phyloP scores from a whole-genome alignment of 306 rosid genomes.

The Casuarina cunninghamiana region DNA sequence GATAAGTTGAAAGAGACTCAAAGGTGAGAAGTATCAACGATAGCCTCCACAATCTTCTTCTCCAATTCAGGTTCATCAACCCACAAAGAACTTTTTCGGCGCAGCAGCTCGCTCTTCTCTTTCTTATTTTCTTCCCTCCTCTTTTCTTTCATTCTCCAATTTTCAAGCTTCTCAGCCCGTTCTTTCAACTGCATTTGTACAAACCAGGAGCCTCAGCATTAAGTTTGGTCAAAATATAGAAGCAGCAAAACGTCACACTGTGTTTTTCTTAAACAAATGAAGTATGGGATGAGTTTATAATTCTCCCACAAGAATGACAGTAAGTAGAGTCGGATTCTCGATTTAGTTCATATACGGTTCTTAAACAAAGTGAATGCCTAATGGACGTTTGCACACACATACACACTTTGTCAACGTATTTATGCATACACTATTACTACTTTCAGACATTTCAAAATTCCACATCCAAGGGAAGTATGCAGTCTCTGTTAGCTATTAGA shows the following conservation, averaged over 20 bases:
- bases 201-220: neutral
- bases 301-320: neutral
- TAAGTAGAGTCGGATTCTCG: neutral
- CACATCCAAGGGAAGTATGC: neutral
- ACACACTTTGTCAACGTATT: neutral
- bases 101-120: slow-evolving; percentile 37
- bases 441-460: neutral
- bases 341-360: neutral
- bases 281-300: neutral
- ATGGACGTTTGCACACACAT: neutral
- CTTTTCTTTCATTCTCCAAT: slow-evolving; percentile 54
- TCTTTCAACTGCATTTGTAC: slow-evolving; percentile 45
- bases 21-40: slow-evolving; percentile 29
- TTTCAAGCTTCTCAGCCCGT: slow-evolving; percentile 48
- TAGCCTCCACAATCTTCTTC: slow-evolving; percentile 28
- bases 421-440: neutral
- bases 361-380: neutral
- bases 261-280: neutral
- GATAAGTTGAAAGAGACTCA: slow-evolving; percentile 7
- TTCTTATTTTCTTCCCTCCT: slow-evolving; percentile 39
- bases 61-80: slow-evolving; percentile 36
- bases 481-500: neutral
- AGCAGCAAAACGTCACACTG: neutral
- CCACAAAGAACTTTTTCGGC: slow-evolving; percentile 49
- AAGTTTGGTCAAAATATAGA: neutral